Base-by-base conservation (phyloP, 306 rosid genomes). In the Lathyrus aphaca region DNA sequence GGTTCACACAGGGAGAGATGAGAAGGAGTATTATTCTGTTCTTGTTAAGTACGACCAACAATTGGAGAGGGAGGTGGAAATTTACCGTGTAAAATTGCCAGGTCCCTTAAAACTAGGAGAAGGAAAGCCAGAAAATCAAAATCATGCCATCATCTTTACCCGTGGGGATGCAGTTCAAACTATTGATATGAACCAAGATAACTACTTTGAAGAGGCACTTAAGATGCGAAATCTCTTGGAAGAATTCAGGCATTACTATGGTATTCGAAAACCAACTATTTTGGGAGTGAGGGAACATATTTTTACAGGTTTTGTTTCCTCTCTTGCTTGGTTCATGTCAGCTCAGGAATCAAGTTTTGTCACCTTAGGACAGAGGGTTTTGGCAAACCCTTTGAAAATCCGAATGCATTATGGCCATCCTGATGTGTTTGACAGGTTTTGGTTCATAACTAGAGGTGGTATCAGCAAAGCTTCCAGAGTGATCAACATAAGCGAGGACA, bases 371-470 rank as follows among this genome's bases (percentile, higher is more conserved):
- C 97, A 89, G 77, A 85, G 97, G 58, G 97, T 92, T 69, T 49
- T 92, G 74, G 96, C 96, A 16, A 87, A 89, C 54, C 95, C 97
- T 23, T 78, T 92, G 81, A 92, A 92, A 78, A 63, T 92, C 68
- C 60, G 97, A 76, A 82, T 89, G 96, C 98, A 92, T 83, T 92
- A 92, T 80, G 98, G 98, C 64, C 98, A 92, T 71, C 98, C 98
- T 5, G 98, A 92, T 85, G 96, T 87, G 69, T 92, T 92, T 79
- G 98, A 92, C 83, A 79, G 96, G 74, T 83, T 92, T 73, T 92
- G 90, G 89, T 83, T 81, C 81, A 23, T 92, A 79, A 92, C 98
- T 69, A 84, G 96, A 75, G 98, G 96, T 65, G 98, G 96, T 35
- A 45, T 92, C 50, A 92, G 98, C 73, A 92, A 92, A 82, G 98